Evolutionary conservation across 1,284 basidiomycete species (phyloP), one percentile per base, ranked within the genome.

Genomic region (Ustilago bromivora): DNA sequence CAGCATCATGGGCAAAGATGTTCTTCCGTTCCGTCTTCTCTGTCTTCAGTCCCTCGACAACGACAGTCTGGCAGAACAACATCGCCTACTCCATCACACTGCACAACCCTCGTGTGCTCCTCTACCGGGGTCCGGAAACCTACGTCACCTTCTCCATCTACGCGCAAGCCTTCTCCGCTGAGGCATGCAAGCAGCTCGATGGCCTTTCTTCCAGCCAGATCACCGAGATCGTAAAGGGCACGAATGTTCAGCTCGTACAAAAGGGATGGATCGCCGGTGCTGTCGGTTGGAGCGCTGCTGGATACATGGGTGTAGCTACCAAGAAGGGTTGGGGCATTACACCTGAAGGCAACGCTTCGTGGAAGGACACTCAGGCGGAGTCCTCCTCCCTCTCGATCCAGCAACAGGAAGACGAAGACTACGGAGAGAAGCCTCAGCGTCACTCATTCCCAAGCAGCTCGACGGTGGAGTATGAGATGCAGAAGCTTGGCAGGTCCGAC

Each of bases 221-320:
- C 9, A 15, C 46, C 31, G 51, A 54, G 8, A 49, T 69, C 15
- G 65, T 66, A 31, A 65, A 71, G 57, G 58, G 51, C 2, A 69
- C 77, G 40, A 68, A 77, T 28, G 69, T 82, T 12, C 68, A 71
- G 49, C 66, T 82, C 19, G 74, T 81, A 8, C 76, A 77, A 36
- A 76, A 75, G 57, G 81, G 81, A 5, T 82, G 77, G 77, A 69
- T 79, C 31, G 81, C 81, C 0, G 81, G 81, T 61, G 65, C 70
- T 13, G 66, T 81, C 11, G 79, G 81, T 3, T 82, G 81, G 81
- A 71, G 69, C 11, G 63, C 78, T 6, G 79, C 81, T 1, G 61
- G 68, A 0, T 77, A 67, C 40, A 41, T 82, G 13, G 81, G 81
- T 1, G 75, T 70, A 4, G 38, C 61, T 13, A 74, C 74, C 3